Percentiles rank a stretch among this genome's conserved stretches.
Conservation (phyloP, 306 rosid species). For the Ochetophila trinervis region DNA sequence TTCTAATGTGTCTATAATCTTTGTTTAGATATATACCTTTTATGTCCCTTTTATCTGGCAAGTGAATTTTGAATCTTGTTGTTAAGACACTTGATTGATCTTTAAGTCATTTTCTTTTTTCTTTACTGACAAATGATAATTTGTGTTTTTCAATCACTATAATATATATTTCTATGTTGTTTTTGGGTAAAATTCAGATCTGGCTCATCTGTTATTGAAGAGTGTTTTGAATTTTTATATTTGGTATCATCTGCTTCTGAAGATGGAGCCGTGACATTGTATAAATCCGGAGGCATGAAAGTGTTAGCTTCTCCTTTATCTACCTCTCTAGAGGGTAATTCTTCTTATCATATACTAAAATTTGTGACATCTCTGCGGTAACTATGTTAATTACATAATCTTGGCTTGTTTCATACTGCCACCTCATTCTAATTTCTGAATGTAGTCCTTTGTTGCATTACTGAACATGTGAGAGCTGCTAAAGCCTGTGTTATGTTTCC, state of each 20-base stretch:
- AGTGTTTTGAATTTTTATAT: slow-evolving; percentile 80
- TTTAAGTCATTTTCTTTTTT: too few relatives aligned
- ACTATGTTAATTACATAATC: background rate
- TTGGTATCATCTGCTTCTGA: slow-evolving; percentile 66
- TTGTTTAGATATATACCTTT: too few relatives aligned
- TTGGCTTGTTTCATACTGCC: background rate
- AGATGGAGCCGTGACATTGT: slow-evolving; percentile 50
- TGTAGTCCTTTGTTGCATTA: background rate
- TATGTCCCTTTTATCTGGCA: too few relatives aligned
- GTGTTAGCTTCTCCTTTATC: slow-evolving; percentile 60
- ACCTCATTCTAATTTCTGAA: background rate
- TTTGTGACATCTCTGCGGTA: background rate
- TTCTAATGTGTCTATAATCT: too few relatives aligned
- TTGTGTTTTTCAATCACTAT: background rate
- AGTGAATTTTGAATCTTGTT: too few relatives aligned
- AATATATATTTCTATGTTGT: background rate
- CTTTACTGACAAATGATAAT: background rate
- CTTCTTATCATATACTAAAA: slow-evolving; percentile 14
- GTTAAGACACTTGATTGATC: too few relatives aligned
- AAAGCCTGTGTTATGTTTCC: too few relatives aligned
- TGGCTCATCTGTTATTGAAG: slow-evolving; percentile 55
- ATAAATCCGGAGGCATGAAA: slow-evolving; percentile 58
- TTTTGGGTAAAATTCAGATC: slow-evolving; percentile 36
- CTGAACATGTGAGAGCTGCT: background rate
- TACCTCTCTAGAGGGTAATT: slow-evolving; percentile 60